Evolutionary conservation across 1,284 basidiomycete species (phyloP), one percentile per base, ranked within the genome.

Genomic region (Apiotrichum porosum): DNA sequence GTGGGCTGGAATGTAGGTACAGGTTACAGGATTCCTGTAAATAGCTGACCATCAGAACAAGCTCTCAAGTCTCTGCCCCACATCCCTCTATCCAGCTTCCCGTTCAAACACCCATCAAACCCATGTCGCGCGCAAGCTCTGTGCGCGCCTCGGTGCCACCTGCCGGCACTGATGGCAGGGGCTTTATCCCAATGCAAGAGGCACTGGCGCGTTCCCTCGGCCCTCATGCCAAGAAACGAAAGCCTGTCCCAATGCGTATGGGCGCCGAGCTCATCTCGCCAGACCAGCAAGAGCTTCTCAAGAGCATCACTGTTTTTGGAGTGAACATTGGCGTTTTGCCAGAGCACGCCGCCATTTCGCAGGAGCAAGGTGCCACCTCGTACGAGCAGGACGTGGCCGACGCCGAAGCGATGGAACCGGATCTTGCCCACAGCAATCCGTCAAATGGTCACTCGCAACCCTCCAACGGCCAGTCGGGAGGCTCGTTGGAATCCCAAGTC

Each of bases 1-100:
- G 65, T 69, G 56, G 58, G 42, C 51, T 44, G 65, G 65, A 23
- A 53, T 55, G 63, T 66, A 41, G 53, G 65, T 57, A 1, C 12
- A 15, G 17, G 45, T 18, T 13, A 5, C 13, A 15, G 6, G 10
- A 26, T 21, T 9, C 10, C 36, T 37, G 12, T 19, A 6, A 37
- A 22, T 39, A 6, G 28, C 26, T 28, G 26, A 28, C 26, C 39
- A 18, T 31, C 28, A 41, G 30, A 23, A 39, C 15, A 21, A 40
- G 38, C n/a, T 38, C 24, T 6, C 28, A 40, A 6, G 17, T 28
- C 38, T 40, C 17, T 9, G 17, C 3, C 2, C 38, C 24, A 12
- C 13, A 22, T 5, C 17, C 38, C 2, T 15, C 38, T 15, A 5
- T 10, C 22, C 14, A 13, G 23, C 22, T 15, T 23, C 22, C 9